Conservation (phyloP, 169 alveolate species). For the Eimeria praecox region DNA sequence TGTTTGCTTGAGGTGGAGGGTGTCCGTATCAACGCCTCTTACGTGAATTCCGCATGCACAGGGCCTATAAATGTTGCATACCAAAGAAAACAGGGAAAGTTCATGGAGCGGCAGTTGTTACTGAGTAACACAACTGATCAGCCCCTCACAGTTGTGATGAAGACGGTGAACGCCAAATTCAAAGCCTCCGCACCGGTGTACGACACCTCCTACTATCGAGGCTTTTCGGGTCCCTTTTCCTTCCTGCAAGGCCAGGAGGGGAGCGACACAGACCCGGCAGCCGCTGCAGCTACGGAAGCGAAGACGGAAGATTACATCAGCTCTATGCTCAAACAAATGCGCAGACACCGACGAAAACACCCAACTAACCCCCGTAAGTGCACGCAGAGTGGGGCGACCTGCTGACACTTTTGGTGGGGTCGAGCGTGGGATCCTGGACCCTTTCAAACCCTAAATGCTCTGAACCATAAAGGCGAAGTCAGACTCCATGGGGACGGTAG, state of each 20-base stretch:
- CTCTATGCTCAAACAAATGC: conserved; percentile 23
- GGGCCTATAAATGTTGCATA: conserved; percentile 13
- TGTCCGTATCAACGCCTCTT: conserved; percentile 20
- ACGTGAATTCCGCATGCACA: conserved; percentile 15
- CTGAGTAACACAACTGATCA: conserved; percentile 3
- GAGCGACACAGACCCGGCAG: not conserved
- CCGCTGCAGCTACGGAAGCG: conserved; percentile 1
- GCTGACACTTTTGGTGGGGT: not conserved
- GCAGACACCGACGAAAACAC: conserved; percentile 1
- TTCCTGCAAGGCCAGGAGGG: conserved; percentile 48
- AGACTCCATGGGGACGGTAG: not conserved
- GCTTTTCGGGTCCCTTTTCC: not conserved
- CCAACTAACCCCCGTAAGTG: conserved; percentile 13
- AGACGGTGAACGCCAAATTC: conserved; percentile 41
- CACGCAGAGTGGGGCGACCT: not conserved
- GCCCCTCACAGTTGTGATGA: conserved; percentile 56
- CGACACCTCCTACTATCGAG: not conserved
- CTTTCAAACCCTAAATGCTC: not conserved
- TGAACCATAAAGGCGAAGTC: not conserved
- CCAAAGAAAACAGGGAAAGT: not conserved
- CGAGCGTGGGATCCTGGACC: not conserved
- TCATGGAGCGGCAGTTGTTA: conserved; percentile 1
- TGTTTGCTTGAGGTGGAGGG: conserved; percentile 29
- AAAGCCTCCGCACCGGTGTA: not conserved
- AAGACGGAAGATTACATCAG: not conserved